Evolutionary conservation across 208 protist genomes (phyloP), one percentile per base, ranked within the genome.

Genomic region (Leishmania aethiopica): DNA sequence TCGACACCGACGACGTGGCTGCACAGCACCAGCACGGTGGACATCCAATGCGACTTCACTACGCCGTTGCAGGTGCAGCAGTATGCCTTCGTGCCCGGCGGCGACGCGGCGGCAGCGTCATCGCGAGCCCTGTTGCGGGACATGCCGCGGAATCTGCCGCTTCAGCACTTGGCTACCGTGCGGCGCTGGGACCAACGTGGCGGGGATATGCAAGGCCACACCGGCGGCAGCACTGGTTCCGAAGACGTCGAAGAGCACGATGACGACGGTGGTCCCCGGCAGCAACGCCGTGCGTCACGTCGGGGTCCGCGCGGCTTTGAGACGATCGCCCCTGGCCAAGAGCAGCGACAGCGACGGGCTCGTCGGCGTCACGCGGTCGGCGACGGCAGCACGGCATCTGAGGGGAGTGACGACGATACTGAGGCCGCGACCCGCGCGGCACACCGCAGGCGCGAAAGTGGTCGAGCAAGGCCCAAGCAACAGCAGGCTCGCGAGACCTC

Each of bases 91-190:
- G 77, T 85, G 32, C 82, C 82, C 4, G 82, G 82, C 28, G 53
- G 40, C 22, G 73, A 47, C 25, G 51, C 51, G 0, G 37, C 62
- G 3, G 77, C 73, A 42, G 76, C 82, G 3, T 73, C 72, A 19
- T 75, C 77, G 40, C 57, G n/a, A 13, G 77, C 77, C 13, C 72
- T 85, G 13, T 75, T 92, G 86, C 75, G 86, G 10, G 90, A 94
- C 75, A 75, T 94, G 2, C 90, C 90, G 0, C 84, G 87, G 40
- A 80, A 94, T 32, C 78, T 94, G n/a, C 90, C 90, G 19, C 66
- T 88, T 71, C 47, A 75, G 73, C 72, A 88, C 45, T 28, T 85
- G 32, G 77, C 82, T 1, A 69, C 82, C 1, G 82, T 85, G 77
- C 82, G 82, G 5, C 74, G 53, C 7, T 84, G 84, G 78, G 80